phyloP scores from a whole-genome alignment of 2,329 filamentous ascomycete genomes.

The Amesomyces nigricolor region DNA sequence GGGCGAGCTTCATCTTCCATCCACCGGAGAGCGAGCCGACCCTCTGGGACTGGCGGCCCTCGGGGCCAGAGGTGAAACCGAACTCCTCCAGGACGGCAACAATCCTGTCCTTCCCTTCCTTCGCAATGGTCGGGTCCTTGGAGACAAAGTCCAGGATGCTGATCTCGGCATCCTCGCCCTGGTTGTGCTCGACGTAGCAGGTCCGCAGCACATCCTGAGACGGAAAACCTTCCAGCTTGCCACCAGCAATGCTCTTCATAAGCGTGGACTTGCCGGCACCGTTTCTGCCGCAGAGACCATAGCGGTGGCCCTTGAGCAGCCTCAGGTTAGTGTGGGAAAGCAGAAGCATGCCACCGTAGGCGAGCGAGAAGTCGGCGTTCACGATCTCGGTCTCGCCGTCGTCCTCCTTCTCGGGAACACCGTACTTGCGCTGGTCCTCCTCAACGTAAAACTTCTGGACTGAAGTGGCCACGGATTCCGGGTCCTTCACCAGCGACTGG shows the following conservation, averaged over 20 bases:
- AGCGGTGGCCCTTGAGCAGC: slow-evolving; percentile 91
- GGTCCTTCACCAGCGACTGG: slow-evolving; percentile 58
- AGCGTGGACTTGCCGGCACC: slow-evolving; percentile 98
- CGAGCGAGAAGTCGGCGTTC: slow-evolving; percentile 94
- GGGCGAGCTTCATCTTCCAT: slow-evolving; percentile 99
- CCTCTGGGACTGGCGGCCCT: slow-evolving; percentile 80
- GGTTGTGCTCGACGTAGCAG: slow-evolving; percentile 98
- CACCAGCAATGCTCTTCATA: slow-evolving; percentile 92
- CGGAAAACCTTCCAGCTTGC: slow-evolving; percentile 96
- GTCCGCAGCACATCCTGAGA: slow-evolving; percentile 86
- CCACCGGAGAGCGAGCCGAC: slow-evolving; percentile 94
- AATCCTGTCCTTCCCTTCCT: slow-evolving; percentile 75
- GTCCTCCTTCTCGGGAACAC: slow-evolving; percentile 77
- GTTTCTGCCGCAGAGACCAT: slow-evolving; percentile 94
- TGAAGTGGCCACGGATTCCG: slow-evolving; percentile 61
- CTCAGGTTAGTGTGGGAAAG: slow-evolving; percentile 93
- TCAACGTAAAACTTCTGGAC: slow-evolving; percentile 74
- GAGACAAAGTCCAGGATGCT: slow-evolving; percentile 90
- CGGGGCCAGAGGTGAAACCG: slow-evolving; percentile 84
- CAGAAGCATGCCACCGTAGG: slow-evolving; percentile 95
- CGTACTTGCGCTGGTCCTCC: slow-evolving; percentile 83
- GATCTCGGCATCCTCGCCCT: slow-evolving; percentile 94
- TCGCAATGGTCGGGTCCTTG: slow-evolving; percentile 80
- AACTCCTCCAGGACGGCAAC: slow-evolving; percentile 80
- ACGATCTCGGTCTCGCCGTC: slow-evolving; percentile 94